A percentile compares a stretch with the other conserved stretches of the same genome.
Evolutionary conservation across 495 filamentous ascomycete genomes (phyloP).

Genomic region (Cercophora scortea): DNA sequence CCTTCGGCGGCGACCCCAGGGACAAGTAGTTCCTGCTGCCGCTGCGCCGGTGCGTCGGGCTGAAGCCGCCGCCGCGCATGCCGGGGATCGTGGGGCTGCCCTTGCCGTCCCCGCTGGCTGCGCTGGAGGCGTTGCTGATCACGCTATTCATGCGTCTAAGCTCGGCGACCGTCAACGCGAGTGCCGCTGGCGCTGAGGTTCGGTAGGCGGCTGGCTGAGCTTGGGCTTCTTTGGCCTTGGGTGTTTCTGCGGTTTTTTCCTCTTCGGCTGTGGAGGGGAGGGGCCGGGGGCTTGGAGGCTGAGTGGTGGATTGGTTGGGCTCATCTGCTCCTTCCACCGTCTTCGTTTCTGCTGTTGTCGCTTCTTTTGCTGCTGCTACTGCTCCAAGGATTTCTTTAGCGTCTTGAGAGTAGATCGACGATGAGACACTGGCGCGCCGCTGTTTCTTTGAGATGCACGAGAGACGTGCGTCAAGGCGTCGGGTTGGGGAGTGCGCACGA

Average conservation of each 20-base stretch:
- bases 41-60: neutral
- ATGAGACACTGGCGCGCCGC: slow-evolving; percentile 10
- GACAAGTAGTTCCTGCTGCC: slow-evolving; percentile 4
- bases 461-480: neutral
- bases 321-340: neutral
- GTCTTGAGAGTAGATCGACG: slow-evolving; percentile 20
- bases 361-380: neutral
- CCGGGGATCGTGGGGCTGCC: neutral
- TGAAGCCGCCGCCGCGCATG: neutral
- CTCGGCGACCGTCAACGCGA: slow-evolving; percentile 11
- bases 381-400: neutral
- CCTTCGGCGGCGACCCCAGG: slow-evolving; percentile 1
- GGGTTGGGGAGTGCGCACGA: neutral
- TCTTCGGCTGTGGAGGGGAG: too few species aligned
- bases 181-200: neutral
- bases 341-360: slow-evolving; percentile 6
- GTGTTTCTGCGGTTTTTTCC: too few species aligned
- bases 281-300: too few species aligned
- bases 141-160: slow-evolving; percentile 20
- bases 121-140: slow-evolving; percentile 12
- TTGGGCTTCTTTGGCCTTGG: too few species aligned
- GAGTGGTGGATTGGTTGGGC: neutral
- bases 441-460: neutral
- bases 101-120: neutral
- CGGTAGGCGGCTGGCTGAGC: too few species aligned